phyloP scores from a whole-genome alignment of 2,329 filamentous ascomycete species.

The Amesomyces nigricolor region DNA sequence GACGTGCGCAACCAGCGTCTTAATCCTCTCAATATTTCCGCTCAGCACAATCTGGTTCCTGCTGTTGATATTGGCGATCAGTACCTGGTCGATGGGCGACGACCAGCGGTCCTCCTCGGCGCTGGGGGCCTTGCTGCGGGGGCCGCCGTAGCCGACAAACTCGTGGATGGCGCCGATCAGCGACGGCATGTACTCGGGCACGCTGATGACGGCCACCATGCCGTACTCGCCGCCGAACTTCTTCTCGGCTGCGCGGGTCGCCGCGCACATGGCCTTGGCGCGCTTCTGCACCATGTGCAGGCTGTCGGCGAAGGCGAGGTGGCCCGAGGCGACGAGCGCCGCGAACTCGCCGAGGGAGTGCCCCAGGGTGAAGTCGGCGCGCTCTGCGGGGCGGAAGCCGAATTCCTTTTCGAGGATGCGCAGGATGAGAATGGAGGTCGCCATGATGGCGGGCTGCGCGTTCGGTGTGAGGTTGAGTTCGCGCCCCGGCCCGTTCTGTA shows the following conservation, averaged over 20 bases:
- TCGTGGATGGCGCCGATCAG: slow-evolving; percentile 71
- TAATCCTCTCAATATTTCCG: slow-evolving; percentile 78
- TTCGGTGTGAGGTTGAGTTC: slow-evolving; percentile 76
- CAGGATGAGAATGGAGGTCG: slow-evolving; percentile 83
- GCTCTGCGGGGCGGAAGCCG: slow-evolving; percentile 62
- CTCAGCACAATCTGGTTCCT: slow-evolving; percentile 95
- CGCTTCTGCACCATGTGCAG: slow-evolving; percentile 69
- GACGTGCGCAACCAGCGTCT: slow-evolving; percentile 74
- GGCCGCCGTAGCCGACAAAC: slow-evolving; percentile 65
- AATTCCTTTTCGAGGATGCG: slow-evolving; percentile 83
- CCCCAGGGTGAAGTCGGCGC: slow-evolving; percentile 77
- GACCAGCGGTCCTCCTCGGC: slow-evolving; percentile 50
- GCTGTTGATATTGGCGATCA: slow-evolving; percentile 90
- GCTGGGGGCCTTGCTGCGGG: slow-evolving; percentile 40
- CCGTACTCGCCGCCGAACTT: slow-evolving; percentile 76
- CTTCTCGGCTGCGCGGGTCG: slow-evolving; percentile 60
- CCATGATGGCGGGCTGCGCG: slow-evolving; percentile 94
- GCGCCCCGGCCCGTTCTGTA: slow-evolving; percentile 72
- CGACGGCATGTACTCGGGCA: slow-evolving; percentile 65
- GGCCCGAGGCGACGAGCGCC: slow-evolving; percentile 77
- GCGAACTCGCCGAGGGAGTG: slow-evolving; percentile 93
- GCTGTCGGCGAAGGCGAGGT: slow-evolving; percentile 72
- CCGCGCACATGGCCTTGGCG: slow-evolving; percentile 77
- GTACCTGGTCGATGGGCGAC: slow-evolving; percentile 77
- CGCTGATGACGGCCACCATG: slow-evolving; percentile 90